Base-by-base conservation (phyloP, 371 early-diverging fungal genomes). In the Mucor plumbeus region DNA sequence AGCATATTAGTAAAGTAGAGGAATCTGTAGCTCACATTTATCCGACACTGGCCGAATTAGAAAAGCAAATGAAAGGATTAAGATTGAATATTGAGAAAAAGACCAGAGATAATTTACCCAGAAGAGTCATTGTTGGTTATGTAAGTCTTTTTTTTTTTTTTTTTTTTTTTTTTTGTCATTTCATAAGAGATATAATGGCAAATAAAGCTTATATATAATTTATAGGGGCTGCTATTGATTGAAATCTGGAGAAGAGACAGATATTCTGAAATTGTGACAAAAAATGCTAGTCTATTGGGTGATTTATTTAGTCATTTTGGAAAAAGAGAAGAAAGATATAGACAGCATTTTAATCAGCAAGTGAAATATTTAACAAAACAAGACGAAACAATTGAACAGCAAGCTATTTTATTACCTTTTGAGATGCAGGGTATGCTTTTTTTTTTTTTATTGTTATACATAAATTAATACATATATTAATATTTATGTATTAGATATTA, bases 231-330 rank as follows among this genome's bases (percentile, higher is more conserved):
- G 10, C 39, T 69, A 7, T 36, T 72, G 26, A 65, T 64, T 41
- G 72, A 72, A 50, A 17, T 69, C 54, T 72, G 72, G 72, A 56
- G 72, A 47, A 64, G 72, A 48, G 65, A 65, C 31, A 57, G 54
- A 57, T 72, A 72, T 39, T 35, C 69, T 40, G 59, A 72, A 56
- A 69, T 72, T 68, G n/a, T 41, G 34, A 61, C 2, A 5, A 59
- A 59, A 60, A 55, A 55, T 55, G 39, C 64, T 31, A 44, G 19
- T 14, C 35, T 53, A 54, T 44, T 53, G 57, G 36, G 60, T 8
- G n/a, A 33, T 34, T 60, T 66, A 14, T 66, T 66, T 62, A 10
- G 44, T 14, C 62, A 72, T 44, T 69, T 72, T 64, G 61, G 59
- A 33, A 53, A 64, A 11, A 53, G 21, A 44, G 72, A 72, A 31